Evolutionary conservation across 2,329 filamentous ascomycete species (phyloP).

Genomic region (Penicillium sp.): DNA sequence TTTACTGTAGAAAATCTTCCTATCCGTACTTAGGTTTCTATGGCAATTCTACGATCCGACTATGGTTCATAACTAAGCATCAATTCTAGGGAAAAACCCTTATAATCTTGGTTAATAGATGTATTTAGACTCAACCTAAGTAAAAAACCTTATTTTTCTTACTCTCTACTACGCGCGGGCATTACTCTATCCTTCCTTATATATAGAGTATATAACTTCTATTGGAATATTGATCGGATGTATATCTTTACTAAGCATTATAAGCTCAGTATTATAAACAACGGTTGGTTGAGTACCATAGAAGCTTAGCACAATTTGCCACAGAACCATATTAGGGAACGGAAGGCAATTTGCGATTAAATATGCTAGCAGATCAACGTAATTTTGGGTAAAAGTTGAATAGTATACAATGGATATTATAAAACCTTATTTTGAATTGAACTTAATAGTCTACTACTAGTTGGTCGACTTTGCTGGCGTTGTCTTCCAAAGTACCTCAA

Average conservation of each 20-base stretch:
- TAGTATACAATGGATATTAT: neutral
- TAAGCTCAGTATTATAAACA: neutral
- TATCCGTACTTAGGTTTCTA: too few relatives aligned
- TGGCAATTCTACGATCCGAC: too few relatives aligned
- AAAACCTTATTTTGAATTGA: slow-evolving; percentile 16
- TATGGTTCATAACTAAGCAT: too few relatives aligned
- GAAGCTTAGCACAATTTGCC: slow-evolving; percentile 1
- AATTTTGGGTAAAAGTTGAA: slow-evolving; percentile 2
- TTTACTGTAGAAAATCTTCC: too few relatives aligned
- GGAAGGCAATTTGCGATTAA: slow-evolving; percentile 1
- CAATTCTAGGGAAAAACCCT: too few relatives aligned
- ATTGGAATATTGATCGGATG: too few relatives aligned
- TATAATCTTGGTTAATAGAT: too few relatives aligned
- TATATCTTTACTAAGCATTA: neutral
- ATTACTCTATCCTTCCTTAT: too few relatives aligned
- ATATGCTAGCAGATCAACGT: neutral
- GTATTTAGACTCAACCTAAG: too few relatives aligned
- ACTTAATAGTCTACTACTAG: slow-evolving; percentile 6
- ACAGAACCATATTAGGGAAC: neutral
- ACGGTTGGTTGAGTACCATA: neutral
- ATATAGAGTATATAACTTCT: too few relatives aligned
- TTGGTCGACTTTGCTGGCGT: slow-evolving; percentile 1
- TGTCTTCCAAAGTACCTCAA: slow-evolving; percentile 1
- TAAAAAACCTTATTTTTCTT: too few relatives aligned
- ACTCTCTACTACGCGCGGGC: too few relatives aligned